These are phyloP conservation scores for Metarhizium anisopliae DNA, from an alignment of 2,329 filamentous ascomycete genomes.

Conservation along the genomic window DNA sequence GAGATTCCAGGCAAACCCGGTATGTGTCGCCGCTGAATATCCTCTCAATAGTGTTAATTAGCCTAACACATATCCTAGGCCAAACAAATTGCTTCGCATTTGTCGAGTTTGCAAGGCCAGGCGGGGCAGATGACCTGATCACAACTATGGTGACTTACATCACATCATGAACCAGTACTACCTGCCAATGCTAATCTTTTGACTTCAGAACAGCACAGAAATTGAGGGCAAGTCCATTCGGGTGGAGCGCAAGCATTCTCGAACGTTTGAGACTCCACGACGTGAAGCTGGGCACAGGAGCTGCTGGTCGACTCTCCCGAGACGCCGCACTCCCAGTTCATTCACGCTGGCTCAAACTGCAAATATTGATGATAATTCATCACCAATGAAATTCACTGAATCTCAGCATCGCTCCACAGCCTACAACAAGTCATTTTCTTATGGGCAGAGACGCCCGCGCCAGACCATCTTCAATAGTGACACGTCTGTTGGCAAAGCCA, in stretches of 20 bases:
- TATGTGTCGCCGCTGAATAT: neutral
- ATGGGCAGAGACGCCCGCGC: slow-evolving; percentile 5
- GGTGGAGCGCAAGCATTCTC: slow-evolving; percentile 28
- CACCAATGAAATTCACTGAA: neutral
- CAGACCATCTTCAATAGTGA: slow-evolving; percentile 7
- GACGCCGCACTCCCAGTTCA: neutral
- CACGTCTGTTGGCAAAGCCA: neutral
- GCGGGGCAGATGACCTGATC: slow-evolving; percentile 28
- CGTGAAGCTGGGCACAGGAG: slow-evolving; percentile 1
- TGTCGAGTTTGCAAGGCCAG: slow-evolving; percentile 29
- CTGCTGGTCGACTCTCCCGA: slow-evolving; percentile 6
- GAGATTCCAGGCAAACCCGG: slow-evolving; percentile 8
- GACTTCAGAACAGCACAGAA: slow-evolving; percentile 20
- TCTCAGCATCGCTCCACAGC: neutral
- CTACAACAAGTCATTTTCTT: slow-evolving; percentile 1
- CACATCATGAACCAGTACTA: neutral
- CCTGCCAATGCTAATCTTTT: slow-evolving; percentile 7
- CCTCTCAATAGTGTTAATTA: neutral
- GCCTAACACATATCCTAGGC: slow-evolving; percentile 11
- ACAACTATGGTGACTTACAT: slow-evolving; percentile 24
- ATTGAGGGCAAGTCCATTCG: slow-evolving; percentile 24
- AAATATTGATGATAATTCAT: neutral
- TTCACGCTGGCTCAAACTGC: neutral
- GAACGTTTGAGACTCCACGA: slow-evolving; percentile 12
- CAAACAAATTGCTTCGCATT: slow-evolving; percentile 22